A percentile compares a stretch with the other conserved stretches of the same genome.
phyloP scores from a whole-genome alignment of 768 basidiomycete genomes.

The Termitomyces sp. region DNA sequence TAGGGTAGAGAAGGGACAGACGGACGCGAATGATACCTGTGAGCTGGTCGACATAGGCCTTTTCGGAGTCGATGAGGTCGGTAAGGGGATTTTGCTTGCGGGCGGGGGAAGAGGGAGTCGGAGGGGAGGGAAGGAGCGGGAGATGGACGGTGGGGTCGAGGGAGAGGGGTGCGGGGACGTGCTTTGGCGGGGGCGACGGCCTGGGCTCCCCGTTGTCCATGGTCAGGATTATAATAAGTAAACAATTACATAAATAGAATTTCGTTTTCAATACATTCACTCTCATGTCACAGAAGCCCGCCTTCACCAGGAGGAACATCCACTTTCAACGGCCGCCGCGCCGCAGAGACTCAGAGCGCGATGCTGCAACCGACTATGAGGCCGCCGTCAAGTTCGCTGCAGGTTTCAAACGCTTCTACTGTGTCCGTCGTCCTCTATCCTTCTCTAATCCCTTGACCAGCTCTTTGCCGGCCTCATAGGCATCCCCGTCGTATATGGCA shows the following conservation, averaged over 20 bases:
- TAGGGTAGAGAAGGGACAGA: slow-evolving; percentile 6
- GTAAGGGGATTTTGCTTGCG: slow-evolving; percentile 71
- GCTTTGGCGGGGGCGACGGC: neutral
- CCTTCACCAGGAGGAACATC: too few species aligned
- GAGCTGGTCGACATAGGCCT: slow-evolving; percentile 83
- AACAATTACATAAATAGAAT: neutral
- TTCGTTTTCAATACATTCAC: neutral
- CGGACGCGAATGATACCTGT: slow-evolving; percentile 87
- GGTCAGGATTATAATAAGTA: slow-evolving; percentile 1
- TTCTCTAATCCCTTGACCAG: slow-evolving; percentile 4
- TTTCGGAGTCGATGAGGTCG: slow-evolving; percentile 94
- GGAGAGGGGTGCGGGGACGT: slow-evolving; percentile 7
- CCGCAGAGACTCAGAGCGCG: slow-evolving; percentile 42
- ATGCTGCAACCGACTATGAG: slow-evolving; percentile 52
- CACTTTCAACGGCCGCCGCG: slow-evolving; percentile 30
- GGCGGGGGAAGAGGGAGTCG: slow-evolving; percentile 33
- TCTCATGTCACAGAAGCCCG: neutral
- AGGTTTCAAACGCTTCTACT: slow-evolving; percentile 32
- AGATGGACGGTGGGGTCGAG: neutral
- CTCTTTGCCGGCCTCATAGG: slow-evolving; percentile 5
- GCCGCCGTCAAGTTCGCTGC: slow-evolving; percentile 49
- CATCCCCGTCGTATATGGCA: slow-evolving; percentile 11
- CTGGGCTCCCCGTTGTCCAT: slow-evolving; percentile 9
- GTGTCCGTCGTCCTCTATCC: slow-evolving; percentile 19
- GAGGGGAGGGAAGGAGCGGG: slow-evolving; percentile 22